Evolutionary conservation across 805 yeast species (phyloP).

Genomic region (Yueomyces sinensis): DNA sequence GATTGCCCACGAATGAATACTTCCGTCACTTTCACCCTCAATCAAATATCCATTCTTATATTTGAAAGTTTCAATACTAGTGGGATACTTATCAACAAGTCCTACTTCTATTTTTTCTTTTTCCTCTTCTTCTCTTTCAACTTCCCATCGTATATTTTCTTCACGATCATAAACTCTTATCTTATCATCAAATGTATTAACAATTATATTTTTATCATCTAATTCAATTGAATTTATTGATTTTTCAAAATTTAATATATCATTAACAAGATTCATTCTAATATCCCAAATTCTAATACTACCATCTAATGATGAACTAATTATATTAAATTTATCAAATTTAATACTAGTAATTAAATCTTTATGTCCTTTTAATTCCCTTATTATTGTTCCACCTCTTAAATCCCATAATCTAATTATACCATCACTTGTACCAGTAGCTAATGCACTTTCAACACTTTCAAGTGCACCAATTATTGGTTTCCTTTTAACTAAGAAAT

Average conservation of each 20-base stretch:
- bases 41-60: slow-evolving; percentile 54
- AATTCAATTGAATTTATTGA: slow-evolving; percentile 46
- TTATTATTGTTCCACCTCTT: slow-evolving; percentile 52
- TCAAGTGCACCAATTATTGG: slow-evolving; percentile 56
- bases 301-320: slow-evolving; percentile 52
- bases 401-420: slow-evolving; percentile 66
- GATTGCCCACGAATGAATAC: slow-evolving; percentile 52
- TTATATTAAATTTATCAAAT: slow-evolving; percentile 51
- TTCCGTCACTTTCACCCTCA: slow-evolving; percentile 51
- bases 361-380: slow-evolving; percentile 53
- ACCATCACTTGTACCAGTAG: slow-evolving; percentile 70
- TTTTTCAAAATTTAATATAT: slow-evolving; percentile 47
- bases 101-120: background rate
- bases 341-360: slow-evolving; percentile 55
- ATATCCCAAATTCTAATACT: slow-evolving; percentile 63
- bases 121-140: slow-evolving; percentile 28
- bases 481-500: slow-evolving; percentile 2
- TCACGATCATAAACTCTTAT: slow-evolving; percentile 48
- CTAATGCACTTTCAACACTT: slow-evolving; percentile 62
- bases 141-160: slow-evolving; percentile 37
- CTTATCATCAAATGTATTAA: slow-evolving; percentile 34
- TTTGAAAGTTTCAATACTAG: slow-evolving; percentile 30
- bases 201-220: slow-evolving; percentile 42
- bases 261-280: slow-evolving; percentile 48
- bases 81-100: background rate